These are phyloP conservation scores for Alternaria hordeiaustralica DNA, from an alignment of 2,329 filamentous ascomycete genomes.

Conservation along the genomic window DNA sequence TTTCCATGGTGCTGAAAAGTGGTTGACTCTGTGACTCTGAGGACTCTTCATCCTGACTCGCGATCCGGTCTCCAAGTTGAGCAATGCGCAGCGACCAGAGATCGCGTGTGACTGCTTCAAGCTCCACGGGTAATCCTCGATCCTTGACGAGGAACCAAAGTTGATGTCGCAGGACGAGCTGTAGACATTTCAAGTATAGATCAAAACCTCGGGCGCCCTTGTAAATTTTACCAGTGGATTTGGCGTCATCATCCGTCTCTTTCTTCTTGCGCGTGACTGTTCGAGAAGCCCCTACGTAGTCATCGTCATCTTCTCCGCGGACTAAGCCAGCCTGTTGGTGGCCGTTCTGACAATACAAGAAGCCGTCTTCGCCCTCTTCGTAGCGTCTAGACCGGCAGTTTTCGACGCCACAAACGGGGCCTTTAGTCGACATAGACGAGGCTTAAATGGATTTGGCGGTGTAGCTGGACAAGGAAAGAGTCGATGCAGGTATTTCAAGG, in stretches of 20 bases:
- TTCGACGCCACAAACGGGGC: conserved; percentile 59
- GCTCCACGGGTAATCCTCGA: conserved; percentile 71
- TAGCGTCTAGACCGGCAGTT: conserved; percentile 72
- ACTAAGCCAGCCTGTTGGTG: conserved; percentile 63
- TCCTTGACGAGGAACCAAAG: conserved; percentile 72
- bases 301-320: conserved; percentile 62
- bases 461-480: background rate
- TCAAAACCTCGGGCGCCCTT: conserved; percentile 73
- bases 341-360: conserved; percentile 79
- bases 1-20: conserved; percentile 66
- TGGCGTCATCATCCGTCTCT: conserved; percentile 56
- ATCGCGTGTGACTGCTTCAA: conserved; percentile 81
- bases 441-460: background rate
- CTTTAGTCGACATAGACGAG: conserved; percentile 24
- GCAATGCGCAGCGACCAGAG: conserved; percentile 81
- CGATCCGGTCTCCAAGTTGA: conserved; percentile 57
- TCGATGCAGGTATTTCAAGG: background rate
- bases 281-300: conserved; percentile 68
- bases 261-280: conserved; percentile 64
- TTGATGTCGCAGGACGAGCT: conserved; percentile 85
- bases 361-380: conserved; percentile 75
- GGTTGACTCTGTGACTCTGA: conserved; percentile 54
- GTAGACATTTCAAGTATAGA: conserved; percentile 83
- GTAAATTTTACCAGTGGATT: conserved; percentile 56
- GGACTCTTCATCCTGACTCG: conserved; percentile 38